Conservation (phyloP, 257 asterid species). For the Vinca minor region DNA sequence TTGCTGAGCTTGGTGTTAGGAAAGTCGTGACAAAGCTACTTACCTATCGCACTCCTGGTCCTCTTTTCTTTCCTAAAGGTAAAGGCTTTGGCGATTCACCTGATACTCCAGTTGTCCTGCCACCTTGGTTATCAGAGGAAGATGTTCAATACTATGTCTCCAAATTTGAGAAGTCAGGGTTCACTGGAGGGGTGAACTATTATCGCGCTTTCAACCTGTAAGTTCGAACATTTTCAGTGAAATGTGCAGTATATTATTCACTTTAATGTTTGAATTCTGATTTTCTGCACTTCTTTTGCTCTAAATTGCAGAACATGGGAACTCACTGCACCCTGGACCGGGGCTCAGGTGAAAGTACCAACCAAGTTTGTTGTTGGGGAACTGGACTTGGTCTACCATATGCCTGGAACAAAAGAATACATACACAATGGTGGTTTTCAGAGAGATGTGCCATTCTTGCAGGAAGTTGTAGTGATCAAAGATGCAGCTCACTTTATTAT, state of each 20-base stretch:
- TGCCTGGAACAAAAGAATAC: conserved; percentile 42
- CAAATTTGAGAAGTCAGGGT: conserved; percentile 44
- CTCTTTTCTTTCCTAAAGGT: conserved; percentile 14
- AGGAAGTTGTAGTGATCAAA: conserved; percentile 50
- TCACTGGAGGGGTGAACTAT: conserved; percentile 58
- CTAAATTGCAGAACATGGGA: conserved; percentile 50
- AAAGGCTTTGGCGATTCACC: conserved; percentile 13
- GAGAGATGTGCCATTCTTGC: conserved; percentile 43
- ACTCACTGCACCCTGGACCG: conserved; percentile 57
- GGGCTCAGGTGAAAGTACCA: conserved; percentile 53
- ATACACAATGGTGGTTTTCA: conserved; percentile 57
- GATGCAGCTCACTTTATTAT: conserved; percentile 65
- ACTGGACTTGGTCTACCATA: conserved; percentile 42
- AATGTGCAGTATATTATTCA: background rate
- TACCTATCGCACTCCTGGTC: conserved; percentile 11
- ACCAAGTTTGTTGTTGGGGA: conserved; percentile 58
- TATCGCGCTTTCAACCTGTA: conserved; percentile 44
- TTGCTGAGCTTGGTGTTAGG: conserved; percentile 12
- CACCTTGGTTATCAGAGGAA: conserved; percentile 43
- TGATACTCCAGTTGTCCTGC: conserved; percentile 9
- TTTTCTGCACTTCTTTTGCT: background rate
- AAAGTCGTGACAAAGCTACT: conserved; percentile 6
- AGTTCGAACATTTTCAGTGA: conserved; percentile 2
- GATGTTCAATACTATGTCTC: conserved; percentile 41
- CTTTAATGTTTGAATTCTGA: background rate